phyloP scores from a whole-genome alignment of 768 basidiomycete species.

The Coprinellus micaceus region DNA sequence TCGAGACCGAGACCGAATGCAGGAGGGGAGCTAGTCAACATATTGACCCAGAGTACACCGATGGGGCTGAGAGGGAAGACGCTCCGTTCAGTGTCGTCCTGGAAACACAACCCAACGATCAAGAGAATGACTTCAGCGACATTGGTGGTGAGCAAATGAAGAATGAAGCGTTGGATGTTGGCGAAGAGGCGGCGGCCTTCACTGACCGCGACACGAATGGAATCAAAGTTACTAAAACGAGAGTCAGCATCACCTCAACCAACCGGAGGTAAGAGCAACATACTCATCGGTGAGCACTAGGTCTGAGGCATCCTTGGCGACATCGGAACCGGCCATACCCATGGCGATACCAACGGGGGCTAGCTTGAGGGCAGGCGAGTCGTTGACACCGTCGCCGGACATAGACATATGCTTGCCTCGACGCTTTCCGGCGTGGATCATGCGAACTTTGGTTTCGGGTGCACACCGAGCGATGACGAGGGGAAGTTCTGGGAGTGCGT shows the following conservation, averaged over 20 bases:
- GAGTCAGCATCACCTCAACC: neutral
- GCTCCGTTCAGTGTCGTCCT: constrained; percentile 41
- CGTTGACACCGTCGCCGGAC: constrained; percentile 60
- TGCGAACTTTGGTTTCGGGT: constrained; percentile 49
- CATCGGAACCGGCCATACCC: constrained; percentile 54
- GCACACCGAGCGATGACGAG: constrained; percentile 59
- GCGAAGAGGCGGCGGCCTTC: constrained; percentile 57
- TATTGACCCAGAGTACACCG: constrained; percentile 51
- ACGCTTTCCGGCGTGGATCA: constrained; percentile 58
- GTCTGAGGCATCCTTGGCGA: constrained; percentile 52
- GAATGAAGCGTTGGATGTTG: constrained; percentile 54
- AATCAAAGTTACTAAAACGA: constrained; percentile 46
- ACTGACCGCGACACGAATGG: constrained; percentile 53
- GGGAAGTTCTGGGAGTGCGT: constrained; percentile 46
- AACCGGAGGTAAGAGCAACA: constrained; percentile 4
- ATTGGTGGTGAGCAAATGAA: constrained; percentile 51
- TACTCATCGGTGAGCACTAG: constrained; percentile 56
- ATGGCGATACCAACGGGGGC: constrained; percentile 57
- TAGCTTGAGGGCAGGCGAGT: constrained; percentile 53
- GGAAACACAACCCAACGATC: constrained; percentile 55
- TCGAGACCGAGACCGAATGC: constrained; percentile 55
- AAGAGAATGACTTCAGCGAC: constrained; percentile 53
- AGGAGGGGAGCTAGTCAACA: constrained; percentile 47
- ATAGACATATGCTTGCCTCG: constrained; percentile 51
- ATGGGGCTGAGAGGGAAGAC: constrained; percentile 58